phyloP scores from a whole-genome alignment of 768 basidiomycete genomes.

The Phanerodontia chrysosporium region DNA sequence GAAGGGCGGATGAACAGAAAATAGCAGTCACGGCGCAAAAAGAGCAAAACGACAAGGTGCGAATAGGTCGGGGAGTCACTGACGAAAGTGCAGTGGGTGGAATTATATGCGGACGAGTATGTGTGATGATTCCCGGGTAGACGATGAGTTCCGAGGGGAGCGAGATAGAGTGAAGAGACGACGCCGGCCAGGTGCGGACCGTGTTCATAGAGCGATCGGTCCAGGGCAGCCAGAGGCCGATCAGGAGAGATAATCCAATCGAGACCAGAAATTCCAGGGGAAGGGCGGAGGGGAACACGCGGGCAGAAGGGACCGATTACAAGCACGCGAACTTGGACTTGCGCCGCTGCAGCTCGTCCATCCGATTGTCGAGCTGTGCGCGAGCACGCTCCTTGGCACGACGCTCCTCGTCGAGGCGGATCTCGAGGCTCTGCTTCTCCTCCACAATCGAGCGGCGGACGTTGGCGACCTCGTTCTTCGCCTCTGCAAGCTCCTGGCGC shows the following conservation, averaged over 20 bases:
- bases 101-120: too few relatives aligned
- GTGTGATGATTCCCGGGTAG: constrained; percentile 2
- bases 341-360: constrained; percentile 79
- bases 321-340: constrained; percentile 93
- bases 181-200: neutral
- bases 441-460: constrained; percentile 79
- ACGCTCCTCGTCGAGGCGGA: constrained; percentile 81
- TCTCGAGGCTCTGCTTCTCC: constrained; percentile 85
- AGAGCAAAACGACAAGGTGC: neutral
- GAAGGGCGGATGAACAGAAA: neutral
- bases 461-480: constrained; percentile 73
- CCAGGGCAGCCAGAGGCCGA: neutral
- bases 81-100: too few relatives aligned
- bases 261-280: neutral
- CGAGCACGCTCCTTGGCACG: constrained; percentile 85
- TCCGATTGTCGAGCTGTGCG: constrained; percentile 80
- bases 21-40: neutral
- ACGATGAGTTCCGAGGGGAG: constrained; percentile 7
- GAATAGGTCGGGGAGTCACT: neutral
- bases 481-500: constrained; percentile 68
- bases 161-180: constrained; percentile 2
- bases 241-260: too few relatives aligned
- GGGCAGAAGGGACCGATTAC: constrained; percentile 32
- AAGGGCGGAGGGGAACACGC: neutral
- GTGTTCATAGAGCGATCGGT: neutral